Evolutionary conservation across 352 stramenopile species (phyloP), one percentile per base, ranked within the genome.

Genomic region (Phytophthora rubi): DNA sequence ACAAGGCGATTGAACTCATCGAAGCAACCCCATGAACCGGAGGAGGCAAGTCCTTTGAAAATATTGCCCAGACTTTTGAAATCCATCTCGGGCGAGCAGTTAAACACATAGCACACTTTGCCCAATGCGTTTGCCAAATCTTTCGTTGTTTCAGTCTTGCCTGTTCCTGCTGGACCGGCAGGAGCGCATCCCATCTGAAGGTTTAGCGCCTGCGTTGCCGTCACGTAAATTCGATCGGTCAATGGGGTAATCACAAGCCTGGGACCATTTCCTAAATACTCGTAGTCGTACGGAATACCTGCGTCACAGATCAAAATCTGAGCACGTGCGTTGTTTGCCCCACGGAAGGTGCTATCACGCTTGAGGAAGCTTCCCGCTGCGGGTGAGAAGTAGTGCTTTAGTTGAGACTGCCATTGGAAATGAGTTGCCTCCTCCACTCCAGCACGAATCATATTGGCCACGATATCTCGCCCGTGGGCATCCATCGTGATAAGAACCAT

Each of bases 401-500:
- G 89, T 67, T 98, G 95, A 21, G 88, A 97, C 68, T 98, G 94
- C 96, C 96, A 98, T 75, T 98, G 89, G 69, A 99, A 99, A 10
- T 84, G 89, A 33, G 79, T 88, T 2, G 82, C 80, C 51, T 97
- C 81, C 33, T 90, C 79, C 8, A 98, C 91, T 18, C 90, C 90
- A 1, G 90, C 88, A 28, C 92, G 89, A 58, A 98, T 97, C 86
- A 99, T 98, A 56, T 95, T 95, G n/a, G 96, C 88, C n/a, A 98
- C 92, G 47, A 99, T 97, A 79, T 99, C 96, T 69, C 96, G 90
- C 8, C 88, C 89, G 69, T 99, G 96, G 4, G 95, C 93, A 69
- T 98, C 95, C 90, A 98, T 98, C 0, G 95, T 98, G 71, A 99
- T 98, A 26, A 98, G 88, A 26, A 97, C 91, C 94, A 98, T 98